Evolutionary conservation across 441 rosid species (phyloP).

Genomic region (Breynia disticha): DNA sequence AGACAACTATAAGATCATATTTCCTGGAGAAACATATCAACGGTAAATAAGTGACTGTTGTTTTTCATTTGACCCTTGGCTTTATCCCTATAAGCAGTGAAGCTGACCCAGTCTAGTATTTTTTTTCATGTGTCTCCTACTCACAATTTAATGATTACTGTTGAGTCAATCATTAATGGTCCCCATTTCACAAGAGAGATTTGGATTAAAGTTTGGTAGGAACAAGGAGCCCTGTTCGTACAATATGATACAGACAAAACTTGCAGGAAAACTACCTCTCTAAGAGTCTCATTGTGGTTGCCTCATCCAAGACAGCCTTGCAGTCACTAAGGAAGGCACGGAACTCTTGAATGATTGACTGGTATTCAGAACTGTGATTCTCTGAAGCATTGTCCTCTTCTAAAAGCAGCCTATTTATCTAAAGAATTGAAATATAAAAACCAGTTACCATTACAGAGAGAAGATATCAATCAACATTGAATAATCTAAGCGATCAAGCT

Average conservation of each 20-base stretch:
- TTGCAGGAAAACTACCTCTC: constrained; percentile 39
- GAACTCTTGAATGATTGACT: constrained; percentile 74
- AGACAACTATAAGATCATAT: no score
- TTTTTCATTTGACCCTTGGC: no score
- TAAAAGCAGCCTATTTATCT: constrained; percentile 90
- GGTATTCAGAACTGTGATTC: constrained; percentile 74
- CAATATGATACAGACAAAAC: background rate
- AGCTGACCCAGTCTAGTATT: no score
- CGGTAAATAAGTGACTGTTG: no score
- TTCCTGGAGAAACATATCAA: no score
- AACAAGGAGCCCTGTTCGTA: background rate
- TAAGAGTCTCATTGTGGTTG: constrained; percentile 91
- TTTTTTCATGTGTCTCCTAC: no score
- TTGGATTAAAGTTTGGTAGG: background rate
- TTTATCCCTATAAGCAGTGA: no score
- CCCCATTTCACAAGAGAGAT: background rate
- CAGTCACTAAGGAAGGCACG: constrained; percentile 94
- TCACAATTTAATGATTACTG: no score
- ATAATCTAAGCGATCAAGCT: no score
- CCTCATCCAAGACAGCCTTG: constrained; percentile 97
- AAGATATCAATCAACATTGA: constrained; percentile 2
- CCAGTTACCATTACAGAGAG: background rate
- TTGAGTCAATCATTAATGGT: background rate
- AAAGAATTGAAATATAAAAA: constrained; percentile 5
- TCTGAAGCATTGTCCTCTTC: constrained; percentile 90